Base-by-base conservation (phyloP, 208 protist genomes). In the Perkinsela sp. region DNA sequence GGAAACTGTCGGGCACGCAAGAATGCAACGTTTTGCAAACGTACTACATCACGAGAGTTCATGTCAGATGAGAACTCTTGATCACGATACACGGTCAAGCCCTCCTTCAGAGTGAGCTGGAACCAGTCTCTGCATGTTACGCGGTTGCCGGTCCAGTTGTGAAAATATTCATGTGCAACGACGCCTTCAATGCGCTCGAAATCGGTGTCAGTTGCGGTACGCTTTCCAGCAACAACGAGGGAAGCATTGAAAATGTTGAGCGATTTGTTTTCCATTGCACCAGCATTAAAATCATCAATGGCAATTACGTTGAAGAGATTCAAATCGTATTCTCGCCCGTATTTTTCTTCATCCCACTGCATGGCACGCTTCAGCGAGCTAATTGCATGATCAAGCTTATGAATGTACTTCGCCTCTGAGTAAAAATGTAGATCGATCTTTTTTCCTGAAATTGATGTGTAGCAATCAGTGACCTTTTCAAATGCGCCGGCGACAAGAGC, bases 211-310 rank as follows among this genome's bases (percentile, higher is more conserved):
- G 79, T 83, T 15, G 78, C 77, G 28, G 75, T 82, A 1, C 67
- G 40, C 1, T 72, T 30, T 32, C 72, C 68, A 2, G 79, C 75
- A 1, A 83, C 73, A 28, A 80, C 68, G 31, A 66, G 74, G 15
- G 48, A 48, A 1, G 69, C 73, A 67, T 83, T 83, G 74, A 83
- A 83, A 29, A 83, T 68, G 57, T 83, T 83, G 30, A 83, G 73
- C 1, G 72, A 67, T 71, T 83, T 83, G 73, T 83, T 83, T 70
- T 83, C 79, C 79, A 83, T 83, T 29, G 79, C 79, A 0, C 79
- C 79, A 69, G 75, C 75, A 70, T 82, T 83, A 72, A 83, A 83
- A 68, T 82, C 76, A 66, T 71, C 68, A 29, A 81, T 75, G 1
- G 78, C 78, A 31, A 84, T 76, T 66, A 82, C 72, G 67, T 77